Conservation (phyloP, 441 rosid genomes). For the Flueggea neowawraea region DNA sequence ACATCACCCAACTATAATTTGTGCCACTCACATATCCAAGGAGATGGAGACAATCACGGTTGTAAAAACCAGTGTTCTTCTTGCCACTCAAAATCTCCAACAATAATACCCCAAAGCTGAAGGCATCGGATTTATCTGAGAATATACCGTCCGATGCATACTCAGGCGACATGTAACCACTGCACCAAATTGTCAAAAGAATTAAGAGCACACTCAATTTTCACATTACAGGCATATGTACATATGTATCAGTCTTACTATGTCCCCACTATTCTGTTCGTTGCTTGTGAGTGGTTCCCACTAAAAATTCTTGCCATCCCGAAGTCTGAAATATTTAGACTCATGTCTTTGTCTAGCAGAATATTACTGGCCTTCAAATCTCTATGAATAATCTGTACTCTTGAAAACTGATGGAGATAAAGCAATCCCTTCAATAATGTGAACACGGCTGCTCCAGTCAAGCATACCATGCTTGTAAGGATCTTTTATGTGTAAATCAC, state of each 20-base stretch:
- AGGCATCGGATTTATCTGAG: neutral
- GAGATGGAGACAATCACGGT: neutral
- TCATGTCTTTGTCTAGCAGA: conserved; percentile 17
- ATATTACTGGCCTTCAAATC: conserved; percentile 28
- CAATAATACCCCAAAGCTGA: conserved; percentile 1
- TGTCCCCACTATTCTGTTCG: conserved; percentile 21
- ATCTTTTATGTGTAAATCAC: conserved; percentile 4
- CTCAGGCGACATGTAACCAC: neutral
- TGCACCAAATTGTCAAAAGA: neutral
- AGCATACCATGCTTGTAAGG: conserved; percentile 8
- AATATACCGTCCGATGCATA: neutral
- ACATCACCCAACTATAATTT: neutral
- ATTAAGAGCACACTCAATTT: neutral
- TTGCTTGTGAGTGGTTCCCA: conserved; percentile 14
- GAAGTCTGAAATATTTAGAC: conserved; percentile 31
- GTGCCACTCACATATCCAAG: neutral
- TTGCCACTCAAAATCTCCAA: neutral
- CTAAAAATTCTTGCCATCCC: conserved; percentile 29
- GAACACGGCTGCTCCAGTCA: conserved; percentile 17
- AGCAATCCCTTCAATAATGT: conserved; percentile 23
- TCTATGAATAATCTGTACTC: conserved; percentile 20
- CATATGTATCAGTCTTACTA: conserved; percentile 17
- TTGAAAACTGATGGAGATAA: conserved; percentile 33
- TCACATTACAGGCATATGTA: neutral
- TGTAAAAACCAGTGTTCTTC: conserved; percentile 1